Evolutionary conservation across 2,329 filamentous ascomycete genomes (phyloP).

Genomic region (Alternaria angustiovoidea): DNA sequence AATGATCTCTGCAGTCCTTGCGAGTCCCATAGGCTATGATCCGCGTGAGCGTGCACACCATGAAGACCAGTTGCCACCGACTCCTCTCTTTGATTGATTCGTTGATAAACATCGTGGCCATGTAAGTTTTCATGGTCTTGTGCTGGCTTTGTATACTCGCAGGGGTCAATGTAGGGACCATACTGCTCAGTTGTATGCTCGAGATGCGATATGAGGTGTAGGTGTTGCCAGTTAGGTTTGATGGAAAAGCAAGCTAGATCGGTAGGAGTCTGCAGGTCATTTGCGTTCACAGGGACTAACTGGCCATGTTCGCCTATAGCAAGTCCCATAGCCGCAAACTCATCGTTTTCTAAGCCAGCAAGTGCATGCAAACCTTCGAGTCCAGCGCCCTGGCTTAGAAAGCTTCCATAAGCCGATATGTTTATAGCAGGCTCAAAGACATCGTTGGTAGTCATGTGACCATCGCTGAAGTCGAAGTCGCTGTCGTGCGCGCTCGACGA

Average conservation of each 20-base stretch:
- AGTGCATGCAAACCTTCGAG: conserved; percentile 14
- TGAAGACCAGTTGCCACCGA: conserved; percentile 24
- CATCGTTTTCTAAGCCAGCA: conserved; percentile 27
- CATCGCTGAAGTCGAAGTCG: conserved; percentile 52
- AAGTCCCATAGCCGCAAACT: conserved; percentile 23
- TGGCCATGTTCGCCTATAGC: conserved; percentile 22
- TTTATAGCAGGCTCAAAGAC: conserved; percentile 48
- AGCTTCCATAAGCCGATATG: conserved; percentile 32
- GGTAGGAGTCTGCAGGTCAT: conserved; percentile 6
- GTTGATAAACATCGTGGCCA: conserved; percentile 2
- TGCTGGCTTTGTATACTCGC: neutral
- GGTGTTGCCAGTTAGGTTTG: conserved; percentile 34
- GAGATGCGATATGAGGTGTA: conserved; percentile 30
- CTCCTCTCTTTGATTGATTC: conserved; percentile 8
- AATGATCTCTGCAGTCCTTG: conserved; percentile 40
- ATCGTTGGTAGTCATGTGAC: conserved; percentile 49
- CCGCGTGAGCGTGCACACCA: conserved; percentile 13
- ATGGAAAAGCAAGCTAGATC: conserved; percentile 30
- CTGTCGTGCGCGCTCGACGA: conserved; percentile 38
- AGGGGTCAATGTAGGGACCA: conserved; percentile 2
- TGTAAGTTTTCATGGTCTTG: conserved; percentile 10
- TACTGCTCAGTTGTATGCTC: conserved; percentile 35
- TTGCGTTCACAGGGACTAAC: conserved; percentile 18
- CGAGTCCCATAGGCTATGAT: conserved; percentile 36
- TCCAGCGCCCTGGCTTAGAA: conserved; percentile 3